Base-by-base conservation (phyloP, 257 asterid genomes). In the Ocimum tenuiflorum region DNA sequence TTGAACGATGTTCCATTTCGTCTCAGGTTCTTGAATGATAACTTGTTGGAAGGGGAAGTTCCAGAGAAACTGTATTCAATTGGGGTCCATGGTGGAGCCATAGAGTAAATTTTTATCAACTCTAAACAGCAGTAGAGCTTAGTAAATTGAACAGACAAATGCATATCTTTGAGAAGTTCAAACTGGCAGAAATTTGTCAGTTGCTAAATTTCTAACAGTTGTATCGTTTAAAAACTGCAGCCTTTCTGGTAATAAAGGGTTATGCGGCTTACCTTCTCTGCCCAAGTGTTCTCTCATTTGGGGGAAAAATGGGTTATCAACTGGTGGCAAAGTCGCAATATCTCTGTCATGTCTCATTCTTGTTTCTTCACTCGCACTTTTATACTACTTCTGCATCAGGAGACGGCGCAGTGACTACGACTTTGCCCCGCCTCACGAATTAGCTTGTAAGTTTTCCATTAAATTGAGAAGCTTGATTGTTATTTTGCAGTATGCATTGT, bases 61-160 rank as follows among this genome's bases (percentile, higher is more conserved):
- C 95, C 97, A 0, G 91, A 82, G 79, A 91, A 83, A 46, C 91
- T 94, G 61, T 88, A 83, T 60, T 88, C 97, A 8, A 74, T 94
- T 70, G 99, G 97, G 29, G 90, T 94, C 63, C 99, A 83, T 54
- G 97, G 99, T 63, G 99, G 99, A 78, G 81, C 86, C 68, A 90
- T 94, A 61, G 97, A 94, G 99, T 94, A 90, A 55, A 88, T 79
- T 70, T 36, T 59, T 52, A 6, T 55, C 19, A 0, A 23, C 38
- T 48, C 51, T 22, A 60, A 57, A 1, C 12, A 3, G 7, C 36
- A 31, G 7, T 31, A 1, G 36, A 31, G 0, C 36, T 31, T 31
- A 2, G 3, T 31, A 31, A 31, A 31, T 4, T 5, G 31, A 24
- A 4, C 3, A 24, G 4, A 24, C 31, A 24, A 24, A 24, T 24